Base-by-base conservation (phyloP, 345 rosid species). In the Acer negundo region DNA sequence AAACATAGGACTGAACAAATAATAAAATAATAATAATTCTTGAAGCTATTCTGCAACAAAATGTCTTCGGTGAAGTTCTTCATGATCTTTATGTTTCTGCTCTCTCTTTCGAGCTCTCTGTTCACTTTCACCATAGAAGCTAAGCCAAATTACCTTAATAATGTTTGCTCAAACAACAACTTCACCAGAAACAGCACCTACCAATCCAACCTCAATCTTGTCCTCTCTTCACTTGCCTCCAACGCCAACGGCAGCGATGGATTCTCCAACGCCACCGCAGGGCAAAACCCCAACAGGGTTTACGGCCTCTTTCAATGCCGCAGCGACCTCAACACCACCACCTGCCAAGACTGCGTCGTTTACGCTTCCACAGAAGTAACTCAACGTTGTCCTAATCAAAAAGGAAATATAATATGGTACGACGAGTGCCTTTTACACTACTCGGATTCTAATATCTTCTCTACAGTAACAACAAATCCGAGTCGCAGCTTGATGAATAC, bases 231-330 rank as follows among this genome's bases (percentile, higher is more conserved):
- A 73, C 62, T 89, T 65, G 1, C 63, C 79, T 49, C 87, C 55
- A 79, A 81, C 77, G 78, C 80, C 70, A 35, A 71, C 11, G 46
- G 28, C 28, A 26, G 70, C 1, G 72, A 70, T 0, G 87, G 80
- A 47, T 90, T 89, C 42, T 84, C 75, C 75, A 89, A 89, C 81
- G 72, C 51, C 81, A 77, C 87, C 28, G 72, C 66, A 7, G 90
- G 90, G 28, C 62, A 70, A 19, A 74, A 44, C 7, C 64, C 77
- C 3, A 64, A 74, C 56, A 26, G 28, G 28, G 28, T 26, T 2
- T 26, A 26, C 28, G 28, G 28, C 28, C 28, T 26, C 28, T 26
- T 26, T 26, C 28, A 26, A 26, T 26, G 28, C 28, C 28, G 28
- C 28, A 26, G 28, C 28, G 28, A 26, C 28, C 26, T 78, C 61